These are phyloP conservation scores for Ustulina deusta DNA, from an alignment of 2,329 filamentous ascomycete species.

Conservation along the genomic window DNA sequence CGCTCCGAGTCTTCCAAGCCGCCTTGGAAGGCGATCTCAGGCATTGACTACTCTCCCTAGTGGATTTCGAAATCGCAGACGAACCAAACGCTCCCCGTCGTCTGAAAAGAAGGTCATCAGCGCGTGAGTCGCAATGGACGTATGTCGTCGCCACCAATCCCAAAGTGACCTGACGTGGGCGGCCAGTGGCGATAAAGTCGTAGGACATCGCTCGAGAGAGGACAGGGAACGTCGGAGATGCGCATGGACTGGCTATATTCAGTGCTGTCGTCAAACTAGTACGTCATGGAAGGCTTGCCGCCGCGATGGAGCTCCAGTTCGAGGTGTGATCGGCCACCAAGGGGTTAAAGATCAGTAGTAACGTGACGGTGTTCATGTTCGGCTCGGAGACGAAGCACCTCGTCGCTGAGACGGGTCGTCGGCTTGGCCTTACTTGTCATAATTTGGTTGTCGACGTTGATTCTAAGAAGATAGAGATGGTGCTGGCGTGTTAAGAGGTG, in stretches of 20 bases:
- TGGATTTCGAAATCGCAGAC: conserved; percentile 48
- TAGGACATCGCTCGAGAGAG: conserved; percentile 45
- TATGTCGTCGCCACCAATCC: conserved; percentile 40
- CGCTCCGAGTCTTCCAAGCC: conserved; percentile 33
- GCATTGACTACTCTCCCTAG: conserved; percentile 45
- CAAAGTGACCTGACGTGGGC: conserved; percentile 28
- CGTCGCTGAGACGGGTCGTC: too few species aligned
- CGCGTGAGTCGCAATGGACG: conserved; percentile 44
- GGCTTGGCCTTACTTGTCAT: too few species aligned
- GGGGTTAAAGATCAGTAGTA: conserved; percentile 27
- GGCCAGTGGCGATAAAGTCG: conserved; percentile 42
- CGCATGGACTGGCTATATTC: conserved; percentile 37
- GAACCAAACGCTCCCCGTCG: conserved; percentile 39
- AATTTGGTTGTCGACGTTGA: too few species aligned
- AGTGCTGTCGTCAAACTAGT: conserved; percentile 38
- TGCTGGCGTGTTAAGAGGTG: too few species aligned
- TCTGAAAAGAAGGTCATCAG: conserved; percentile 47
- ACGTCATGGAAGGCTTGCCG: conserved; percentile 25
- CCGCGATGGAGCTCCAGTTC: conserved; percentile 18
- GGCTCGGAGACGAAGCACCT: conserved; percentile 24
- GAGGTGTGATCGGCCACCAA: conserved; percentile 24
- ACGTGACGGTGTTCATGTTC: conserved; percentile 23
- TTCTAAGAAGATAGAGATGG: too few species aligned
- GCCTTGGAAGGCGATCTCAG: conserved; percentile 43
- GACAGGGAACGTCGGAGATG: conserved; percentile 42